Evolutionary conservation across 345 rosid species (phyloP).

Genomic region (Psidium guajava): DNA sequence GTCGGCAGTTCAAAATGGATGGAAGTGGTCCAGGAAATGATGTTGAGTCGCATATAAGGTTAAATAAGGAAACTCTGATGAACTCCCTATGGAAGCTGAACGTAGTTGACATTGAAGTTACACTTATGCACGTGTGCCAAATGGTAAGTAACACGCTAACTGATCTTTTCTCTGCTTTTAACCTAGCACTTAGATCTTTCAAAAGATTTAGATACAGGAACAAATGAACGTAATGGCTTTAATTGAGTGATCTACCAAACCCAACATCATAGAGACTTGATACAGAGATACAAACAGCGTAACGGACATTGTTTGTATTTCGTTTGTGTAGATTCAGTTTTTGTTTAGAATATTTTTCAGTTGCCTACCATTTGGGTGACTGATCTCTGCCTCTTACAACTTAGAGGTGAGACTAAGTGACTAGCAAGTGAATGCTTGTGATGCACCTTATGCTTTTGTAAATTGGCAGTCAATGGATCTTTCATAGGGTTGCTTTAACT

Average conservation of each 20-base stretch:
- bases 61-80: slow-evolving; percentile 66
- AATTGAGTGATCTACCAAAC: not conserved
- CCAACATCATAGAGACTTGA: not conserved
- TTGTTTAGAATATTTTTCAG: not conserved
- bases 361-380: not conserved
- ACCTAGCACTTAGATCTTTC: not conserved
- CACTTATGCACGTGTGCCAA: slow-evolving; percentile 73
- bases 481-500: not conserved
- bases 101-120: slow-evolving; percentile 83
- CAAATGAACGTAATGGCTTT: not conserved
- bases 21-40: slow-evolving; percentile 47
- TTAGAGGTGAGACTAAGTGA: not conserved
- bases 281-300: not conserved
- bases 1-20: slow-evolving; percentile 45
- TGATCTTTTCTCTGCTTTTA: not conserved
- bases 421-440: not conserved
- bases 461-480: not conserved
- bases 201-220: not conserved
- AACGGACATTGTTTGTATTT: not conserved
- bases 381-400: not conserved
- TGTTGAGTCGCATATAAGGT: slow-evolving; percentile 56
- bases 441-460: not conserved
- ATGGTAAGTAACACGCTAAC: slow-evolving; percentile 28
- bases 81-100: slow-evolving; percentile 84
- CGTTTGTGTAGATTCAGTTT: not conserved